Conservation (phyloP, 75 land plant genomes). For the Selaginella tamariscina region DNA sequence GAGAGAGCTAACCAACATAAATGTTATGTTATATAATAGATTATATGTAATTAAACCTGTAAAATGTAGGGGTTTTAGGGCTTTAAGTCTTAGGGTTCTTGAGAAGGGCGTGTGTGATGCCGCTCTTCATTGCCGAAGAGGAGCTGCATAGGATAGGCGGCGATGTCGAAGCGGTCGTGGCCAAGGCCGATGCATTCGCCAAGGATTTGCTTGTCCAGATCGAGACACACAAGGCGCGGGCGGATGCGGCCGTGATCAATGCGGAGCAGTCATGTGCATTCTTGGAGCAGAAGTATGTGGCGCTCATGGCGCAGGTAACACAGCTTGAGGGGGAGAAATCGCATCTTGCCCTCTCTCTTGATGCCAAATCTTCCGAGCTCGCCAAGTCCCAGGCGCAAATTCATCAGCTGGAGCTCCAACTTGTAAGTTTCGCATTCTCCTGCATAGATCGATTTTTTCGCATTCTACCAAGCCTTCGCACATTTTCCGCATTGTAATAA, state of each 20-base stretch:
- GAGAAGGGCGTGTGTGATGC: slow-evolving; percentile 32
- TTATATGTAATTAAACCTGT: too few relatives aligned
- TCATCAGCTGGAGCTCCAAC: slow-evolving; percentile 38
- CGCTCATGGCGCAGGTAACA: slow-evolving; percentile 43
- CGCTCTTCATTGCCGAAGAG: slow-evolving; percentile 73
- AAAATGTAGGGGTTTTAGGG: neutral
- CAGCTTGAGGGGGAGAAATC: slow-evolving; percentile 40
- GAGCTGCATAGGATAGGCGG: slow-evolving; percentile 33
- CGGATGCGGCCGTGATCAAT: slow-evolving; percentile 77
- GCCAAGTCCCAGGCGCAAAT: slow-evolving; percentile 49
- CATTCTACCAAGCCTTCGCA: too few relatives aligned
- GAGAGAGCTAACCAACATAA: too few relatives aligned
- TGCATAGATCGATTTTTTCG: neutral
- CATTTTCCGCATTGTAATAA: too few relatives aligned
- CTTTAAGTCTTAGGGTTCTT: neutral
- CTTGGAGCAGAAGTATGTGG: slow-evolving; percentile 67
- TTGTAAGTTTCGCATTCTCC: slow-evolving; percentile 16
- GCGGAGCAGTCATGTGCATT: slow-evolving; percentile 83
- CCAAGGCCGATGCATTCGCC: slow-evolving; percentile 62
- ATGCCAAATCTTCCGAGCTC: slow-evolving; percentile 41
- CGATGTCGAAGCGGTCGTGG: slow-evolving; percentile 36
- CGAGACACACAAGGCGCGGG: slow-evolving; percentile 64
- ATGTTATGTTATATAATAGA: too few relatives aligned
- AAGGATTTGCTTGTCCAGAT: slow-evolving; percentile 39
- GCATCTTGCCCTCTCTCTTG: slow-evolving; percentile 34